Conservation (phyloP, 768 basidiomycete genomes). For the Pisolithus albus region DNA sequence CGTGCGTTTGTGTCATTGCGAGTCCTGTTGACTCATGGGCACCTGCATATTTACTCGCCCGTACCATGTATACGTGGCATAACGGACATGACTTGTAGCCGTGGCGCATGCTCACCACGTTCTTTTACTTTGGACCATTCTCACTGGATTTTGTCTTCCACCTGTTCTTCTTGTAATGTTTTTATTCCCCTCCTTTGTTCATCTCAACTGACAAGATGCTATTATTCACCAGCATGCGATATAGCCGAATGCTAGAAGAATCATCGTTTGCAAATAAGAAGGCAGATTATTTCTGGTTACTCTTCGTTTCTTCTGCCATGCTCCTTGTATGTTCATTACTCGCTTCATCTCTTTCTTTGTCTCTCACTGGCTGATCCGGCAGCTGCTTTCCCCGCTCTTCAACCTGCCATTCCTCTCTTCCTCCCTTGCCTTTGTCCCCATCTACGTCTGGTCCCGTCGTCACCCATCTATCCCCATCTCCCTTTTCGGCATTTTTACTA, state of each 20-base stretch:
- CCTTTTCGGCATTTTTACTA: slow-evolving; percentile 89
- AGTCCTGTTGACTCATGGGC: background rate
- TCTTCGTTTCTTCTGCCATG: slow-evolving; percentile 76
- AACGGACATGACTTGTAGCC: slow-evolving; percentile 37
- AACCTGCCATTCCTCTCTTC: slow-evolving; percentile 92
- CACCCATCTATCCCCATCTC: slow-evolving; percentile 96
- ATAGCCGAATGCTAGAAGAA: slow-evolving; percentile 94
- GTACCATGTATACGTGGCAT: slow-evolving; percentile 8
- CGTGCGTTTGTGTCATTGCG: background rate
- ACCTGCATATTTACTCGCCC: background rate
- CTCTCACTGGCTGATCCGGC: slow-evolving; percentile 2
- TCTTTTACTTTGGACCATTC: slow-evolving; percentile 93
- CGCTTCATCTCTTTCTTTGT: background rate
- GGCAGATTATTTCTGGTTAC: slow-evolving; percentile 95
- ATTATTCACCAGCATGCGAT: slow-evolving; percentile 68
- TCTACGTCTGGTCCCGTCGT: slow-evolving; percentile 94
- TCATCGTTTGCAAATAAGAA: slow-evolving; percentile 86
- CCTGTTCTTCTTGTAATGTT: slow-evolving; percentile 88
- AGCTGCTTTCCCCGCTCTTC: slow-evolving; percentile 81
- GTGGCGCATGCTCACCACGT: slow-evolving; percentile 86
- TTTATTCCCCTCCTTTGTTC: too few relatives aligned
- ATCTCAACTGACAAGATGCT: too few relatives aligned
- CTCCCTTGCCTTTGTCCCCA: slow-evolving; percentile 88
- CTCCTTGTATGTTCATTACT: slow-evolving; percentile 57
- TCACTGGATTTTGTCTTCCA: slow-evolving; percentile 95